Conservation (phyloP, 2,329 filamentous ascomycete genomes). For the Colletotrichum tofieldiae region DNA sequence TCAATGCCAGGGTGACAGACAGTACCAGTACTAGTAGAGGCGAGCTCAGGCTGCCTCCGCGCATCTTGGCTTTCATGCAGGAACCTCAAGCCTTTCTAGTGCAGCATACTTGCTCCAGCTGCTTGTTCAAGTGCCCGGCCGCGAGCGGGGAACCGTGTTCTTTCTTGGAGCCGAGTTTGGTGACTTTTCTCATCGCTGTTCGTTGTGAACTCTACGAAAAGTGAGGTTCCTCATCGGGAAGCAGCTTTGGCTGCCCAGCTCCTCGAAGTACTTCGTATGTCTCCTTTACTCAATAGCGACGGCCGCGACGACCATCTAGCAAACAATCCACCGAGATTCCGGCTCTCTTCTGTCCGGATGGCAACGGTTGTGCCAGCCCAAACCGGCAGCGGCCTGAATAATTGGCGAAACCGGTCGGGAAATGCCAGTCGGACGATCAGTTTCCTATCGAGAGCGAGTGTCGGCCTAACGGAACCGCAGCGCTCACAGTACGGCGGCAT, state of each 20-base stretch:
- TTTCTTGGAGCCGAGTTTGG: too few species aligned
- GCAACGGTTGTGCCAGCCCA: neutral
- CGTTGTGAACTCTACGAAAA: neutral
- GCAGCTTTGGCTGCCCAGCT: too few species aligned
- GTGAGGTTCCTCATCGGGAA: neutral
- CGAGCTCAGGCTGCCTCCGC: neutral
- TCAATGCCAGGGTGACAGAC: neutral
- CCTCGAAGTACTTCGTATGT: too few species aligned
- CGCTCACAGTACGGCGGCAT: neutral
- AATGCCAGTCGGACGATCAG: conserved; percentile 11
- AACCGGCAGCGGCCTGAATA: neutral
- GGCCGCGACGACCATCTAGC: neutral
- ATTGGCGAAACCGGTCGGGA: neutral
- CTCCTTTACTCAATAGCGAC: neutral
- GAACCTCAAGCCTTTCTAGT: conserved; percentile 9
- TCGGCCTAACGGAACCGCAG: neutral
- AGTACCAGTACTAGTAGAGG: neutral
- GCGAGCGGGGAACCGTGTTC: too few species aligned
- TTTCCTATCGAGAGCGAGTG: neutral
- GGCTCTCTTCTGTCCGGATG: neutral
- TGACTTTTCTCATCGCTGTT: too few species aligned
- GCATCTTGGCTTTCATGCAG: conserved; percentile 21
- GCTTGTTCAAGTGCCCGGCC: neutral
- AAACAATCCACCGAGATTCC: neutral
- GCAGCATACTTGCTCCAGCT: neutral